phyloP scores from a whole-genome alignment of 805 yeast genomes.

The Yarrowia phangngaensis region DNA sequence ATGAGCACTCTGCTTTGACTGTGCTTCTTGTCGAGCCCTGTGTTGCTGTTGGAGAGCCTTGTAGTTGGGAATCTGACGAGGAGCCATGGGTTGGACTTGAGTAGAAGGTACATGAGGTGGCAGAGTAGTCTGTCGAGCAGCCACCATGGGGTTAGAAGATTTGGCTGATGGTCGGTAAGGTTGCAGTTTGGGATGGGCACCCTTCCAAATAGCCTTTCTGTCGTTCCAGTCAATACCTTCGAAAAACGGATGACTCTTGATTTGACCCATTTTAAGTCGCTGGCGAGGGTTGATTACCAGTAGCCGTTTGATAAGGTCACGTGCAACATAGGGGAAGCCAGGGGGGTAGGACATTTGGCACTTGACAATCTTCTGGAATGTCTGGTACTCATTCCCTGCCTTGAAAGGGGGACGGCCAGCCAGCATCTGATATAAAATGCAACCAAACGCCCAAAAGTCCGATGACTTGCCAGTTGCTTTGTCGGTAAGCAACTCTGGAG shows the following conservation, averaged over 20 bases:
- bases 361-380: conserved; percentile 82
- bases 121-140: conserved; percentile 26
- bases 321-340: conserved; percentile 58
- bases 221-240: conserved; percentile 66
- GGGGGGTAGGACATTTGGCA: conserved; percentile 69
- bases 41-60: conserved; percentile 28
- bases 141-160: conserved; percentile 25
- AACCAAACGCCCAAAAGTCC: conserved; percentile 93
- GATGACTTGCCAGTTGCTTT: conserved; percentile 80
- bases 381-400: conserved; percentile 77
- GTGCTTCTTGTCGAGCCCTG: conserved; percentile 22
- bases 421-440: conserved; percentile 77
- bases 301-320: conserved; percentile 63
- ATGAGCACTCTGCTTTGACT: conserved; percentile 25
- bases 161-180: conserved; percentile 48
- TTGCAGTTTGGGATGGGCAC: conserved; percentile 62
- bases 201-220: conserved; percentile 63
- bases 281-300: conserved; percentile 67
- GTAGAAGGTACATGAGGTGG: conserved; percentile 15
- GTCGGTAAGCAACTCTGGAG: conserved; percentile 78
- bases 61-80: conserved; percentile 27
- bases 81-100: conserved; percentile 15
- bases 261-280: conserved; percentile 54
- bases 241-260: conserved; percentile 73
- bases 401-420: conserved; percentile 87